Percentiles rank a stretch among this genome's conserved stretches.
phyloP scores from a whole-genome alignment of 768 basidiomycete genomes.

The Termitomyces sp. region DNA sequence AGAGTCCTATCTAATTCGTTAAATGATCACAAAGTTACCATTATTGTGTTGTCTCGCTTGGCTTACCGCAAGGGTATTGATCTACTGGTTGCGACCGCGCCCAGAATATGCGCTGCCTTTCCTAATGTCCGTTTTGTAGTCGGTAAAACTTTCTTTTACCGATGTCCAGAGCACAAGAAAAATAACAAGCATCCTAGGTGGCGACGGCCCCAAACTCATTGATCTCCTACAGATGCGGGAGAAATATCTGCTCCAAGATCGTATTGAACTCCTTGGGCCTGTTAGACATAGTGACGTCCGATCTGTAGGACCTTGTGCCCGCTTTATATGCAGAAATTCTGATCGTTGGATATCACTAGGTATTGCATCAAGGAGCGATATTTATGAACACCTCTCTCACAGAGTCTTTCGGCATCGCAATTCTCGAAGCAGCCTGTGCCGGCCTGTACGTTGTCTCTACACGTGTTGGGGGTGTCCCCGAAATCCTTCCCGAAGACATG shows the following conservation, averaged over 20 bases:
- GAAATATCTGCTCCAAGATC: slow-evolving; percentile 82
- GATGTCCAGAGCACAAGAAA: not conserved
- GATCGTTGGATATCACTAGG: slow-evolving; percentile 33
- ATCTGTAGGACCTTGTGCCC: slow-evolving; percentile 44
- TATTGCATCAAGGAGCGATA: slow-evolving; percentile 82
- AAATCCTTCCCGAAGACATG: slow-evolving; percentile 91
- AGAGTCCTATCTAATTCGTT: not conserved
- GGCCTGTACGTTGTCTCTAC: slow-evolving; percentile 94
- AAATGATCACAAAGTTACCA: slow-evolving; percentile 53
- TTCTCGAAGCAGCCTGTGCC: slow-evolving; percentile 92
- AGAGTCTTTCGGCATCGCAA: slow-evolving; percentile 96
- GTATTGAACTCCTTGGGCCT: slow-evolving; percentile 84
- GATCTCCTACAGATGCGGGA: slow-evolving; percentile 96
- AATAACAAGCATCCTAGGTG: slow-evolving; percentile 43
- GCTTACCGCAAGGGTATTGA: slow-evolving; percentile 97
- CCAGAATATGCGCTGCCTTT: slow-evolving; percentile 79
- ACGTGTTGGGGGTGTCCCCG: slow-evolving; percentile 91
- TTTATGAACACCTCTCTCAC: slow-evolving; percentile 95
- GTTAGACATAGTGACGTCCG: slow-evolving; percentile 81
- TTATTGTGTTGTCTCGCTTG: slow-evolving; percentile 85
- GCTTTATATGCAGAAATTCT: not conserved
- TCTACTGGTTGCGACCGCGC: slow-evolving; percentile 87
- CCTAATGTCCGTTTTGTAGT: slow-evolving; percentile 87
- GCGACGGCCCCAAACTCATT: slow-evolving; percentile 92
- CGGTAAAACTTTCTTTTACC: slow-evolving; percentile 36